These are phyloP conservation scores for Magnolia changhungtana DNA, from an alignment of 164 flowering plant species.

Conservation along the genomic window DNA sequence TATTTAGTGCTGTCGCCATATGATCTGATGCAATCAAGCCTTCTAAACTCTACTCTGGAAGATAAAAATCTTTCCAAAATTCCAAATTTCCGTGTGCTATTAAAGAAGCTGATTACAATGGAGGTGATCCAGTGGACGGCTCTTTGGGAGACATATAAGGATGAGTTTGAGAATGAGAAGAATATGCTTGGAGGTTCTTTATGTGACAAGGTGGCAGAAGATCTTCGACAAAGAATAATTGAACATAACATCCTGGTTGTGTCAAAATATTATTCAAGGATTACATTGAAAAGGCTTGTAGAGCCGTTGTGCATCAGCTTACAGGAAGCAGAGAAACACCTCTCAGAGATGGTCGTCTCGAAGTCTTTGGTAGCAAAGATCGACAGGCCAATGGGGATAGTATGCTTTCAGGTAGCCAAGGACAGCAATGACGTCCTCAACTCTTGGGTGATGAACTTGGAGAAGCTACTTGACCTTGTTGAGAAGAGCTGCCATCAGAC, in stretches of 20 bases:
- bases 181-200: slow-evolving; percentile 80
- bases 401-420: slow-evolving; percentile 70
- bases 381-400: slow-evolving; percentile 80
- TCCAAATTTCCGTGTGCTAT: slow-evolving; percentile 69
- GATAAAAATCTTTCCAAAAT: slow-evolving; percentile 91
- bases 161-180: slow-evolving; percentile 85
- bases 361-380: slow-evolving; percentile 83
- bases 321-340: slow-evolving; percentile 95
- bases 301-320: slow-evolving; percentile 76
- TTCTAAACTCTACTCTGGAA: slow-evolving; percentile 82
- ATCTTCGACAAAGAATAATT: slow-evolving; percentile 80
- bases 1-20: slow-evolving; percentile 77
- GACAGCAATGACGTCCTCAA: slow-evolving; percentile 90
- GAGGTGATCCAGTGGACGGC: slow-evolving; percentile 95
- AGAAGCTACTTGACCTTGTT: slow-evolving; percentile 91
- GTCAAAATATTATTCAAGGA: slow-evolving; percentile 89
- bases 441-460: slow-evolving; percentile 89
- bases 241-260: slow-evolving; percentile 97
- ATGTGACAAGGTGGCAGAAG: slow-evolving; percentile 87
- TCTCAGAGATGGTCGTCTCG: slow-evolving; percentile 91
- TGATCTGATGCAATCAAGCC: slow-evolving; percentile 98
- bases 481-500: slow-evolving; percentile 99
- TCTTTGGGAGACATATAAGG: slow-evolving; percentile 69
- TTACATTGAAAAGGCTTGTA: slow-evolving; percentile 86
- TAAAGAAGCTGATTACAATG: slow-evolving; percentile 91